phyloP scores from a whole-genome alignment of 345 rosid species.

The Geranium brycei region DNA sequence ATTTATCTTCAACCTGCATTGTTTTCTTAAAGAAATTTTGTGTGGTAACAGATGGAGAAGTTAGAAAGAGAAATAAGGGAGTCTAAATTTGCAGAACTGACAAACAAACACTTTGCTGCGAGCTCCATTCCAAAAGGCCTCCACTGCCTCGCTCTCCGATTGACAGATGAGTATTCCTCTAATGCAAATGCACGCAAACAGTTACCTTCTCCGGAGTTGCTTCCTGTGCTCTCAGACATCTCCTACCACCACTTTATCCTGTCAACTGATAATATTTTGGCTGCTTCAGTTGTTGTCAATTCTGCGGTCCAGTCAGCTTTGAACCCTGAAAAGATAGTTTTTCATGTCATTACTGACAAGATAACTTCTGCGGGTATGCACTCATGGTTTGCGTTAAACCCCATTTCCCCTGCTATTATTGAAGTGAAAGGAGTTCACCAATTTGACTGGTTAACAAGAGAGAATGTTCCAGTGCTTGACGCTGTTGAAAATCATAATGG shows the following conservation, averaged over 20 bases:
- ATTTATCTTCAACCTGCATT: neutral
- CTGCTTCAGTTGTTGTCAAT: slow-evolving; percentile 94
- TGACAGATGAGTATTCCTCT: slow-evolving; percentile 97
- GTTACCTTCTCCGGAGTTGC: slow-evolving; percentile 95
- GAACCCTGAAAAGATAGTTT: slow-evolving; percentile 84
- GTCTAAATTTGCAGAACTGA: slow-evolving; percentile 80
- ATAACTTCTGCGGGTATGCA: slow-evolving; percentile 98
- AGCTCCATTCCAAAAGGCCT: slow-evolving; percentile 96
- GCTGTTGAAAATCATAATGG: slow-evolving; percentile 85
- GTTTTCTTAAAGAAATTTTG: slow-evolving; percentile 6
- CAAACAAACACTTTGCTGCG: slow-evolving; percentile 99
- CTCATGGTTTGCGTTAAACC: slow-evolving; percentile 95
- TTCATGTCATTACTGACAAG: slow-evolving; percentile 96
- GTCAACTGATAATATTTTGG: slow-evolving; percentile 91
- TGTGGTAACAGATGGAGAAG: slow-evolving; percentile 70
- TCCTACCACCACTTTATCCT: slow-evolving; percentile 76
- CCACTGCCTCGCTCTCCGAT: slow-evolving; percentile 86
- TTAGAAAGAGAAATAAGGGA: slow-evolving; percentile 77
- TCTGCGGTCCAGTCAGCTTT: slow-evolving; percentile 78
- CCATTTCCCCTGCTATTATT: slow-evolving; percentile 72
- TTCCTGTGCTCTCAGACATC: slow-evolving; percentile 85
- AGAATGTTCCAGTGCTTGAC: slow-evolving; percentile 97
- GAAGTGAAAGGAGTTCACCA: slow-evolving; percentile 98
- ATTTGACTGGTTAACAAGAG: slow-evolving; percentile 97
- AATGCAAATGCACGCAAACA: slow-evolving; percentile 97